phyloP scores from a whole-genome alignment of 176 grass and related monocot genomes.

The Cocos nucifera region DNA sequence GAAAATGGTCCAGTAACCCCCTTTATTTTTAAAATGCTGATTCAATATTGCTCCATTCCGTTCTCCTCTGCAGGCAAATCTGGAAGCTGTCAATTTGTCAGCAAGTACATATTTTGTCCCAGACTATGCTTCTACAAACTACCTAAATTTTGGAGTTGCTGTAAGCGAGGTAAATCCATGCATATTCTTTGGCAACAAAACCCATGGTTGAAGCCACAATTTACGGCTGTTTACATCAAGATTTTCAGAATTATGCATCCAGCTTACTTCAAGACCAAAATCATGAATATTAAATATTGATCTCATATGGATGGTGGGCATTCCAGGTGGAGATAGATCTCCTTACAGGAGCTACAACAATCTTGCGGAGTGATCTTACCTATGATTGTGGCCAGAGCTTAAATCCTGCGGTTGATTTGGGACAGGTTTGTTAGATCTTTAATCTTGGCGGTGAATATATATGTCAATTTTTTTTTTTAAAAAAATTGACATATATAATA shows the following conservation, averaged over 20 bases:
- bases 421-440: slow-evolving; percentile 47
- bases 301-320: neutral
- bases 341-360: slow-evolving; percentile 69
- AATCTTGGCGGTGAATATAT: neutral
- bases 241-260: no score
- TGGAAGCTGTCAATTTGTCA: slow-evolving; percentile 58
- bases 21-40: neutral
- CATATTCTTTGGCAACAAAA: neutral
- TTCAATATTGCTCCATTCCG: no score
- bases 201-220: no score
- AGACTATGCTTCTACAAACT: slow-evolving; percentile 30
- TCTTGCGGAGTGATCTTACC: slow-evolving; percentile 73
- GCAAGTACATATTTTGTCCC: slow-evolving; percentile 67
- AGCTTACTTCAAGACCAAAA: no score
- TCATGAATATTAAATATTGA: neutral
- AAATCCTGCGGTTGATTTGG: slow-evolving; percentile 90
- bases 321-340: slow-evolving; percentile 90
- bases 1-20: no score
- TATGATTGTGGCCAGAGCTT: slow-evolving; percentile 95
- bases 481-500: no score
- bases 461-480: no score
- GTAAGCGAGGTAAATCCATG: slow-evolving; percentile 61
- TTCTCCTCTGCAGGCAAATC: slow-evolving; percentile 33
- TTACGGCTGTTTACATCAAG: no score
- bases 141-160: slow-evolving; percentile 93